Conservation (phyloP, 78 protist genomes). For the Dictyostelium brefeldianum region DNA sequence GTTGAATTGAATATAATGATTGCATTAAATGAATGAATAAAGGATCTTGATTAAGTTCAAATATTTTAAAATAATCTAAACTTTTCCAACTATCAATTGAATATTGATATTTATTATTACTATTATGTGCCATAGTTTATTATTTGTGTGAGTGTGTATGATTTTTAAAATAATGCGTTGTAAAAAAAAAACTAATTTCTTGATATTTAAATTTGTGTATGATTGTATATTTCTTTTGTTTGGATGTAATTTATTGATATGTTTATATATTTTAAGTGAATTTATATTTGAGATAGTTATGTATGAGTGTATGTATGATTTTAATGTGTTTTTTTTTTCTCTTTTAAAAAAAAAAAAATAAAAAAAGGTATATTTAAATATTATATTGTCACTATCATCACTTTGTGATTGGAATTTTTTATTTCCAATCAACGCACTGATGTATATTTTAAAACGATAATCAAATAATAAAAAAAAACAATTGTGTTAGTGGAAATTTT, state of each 20-base stretch:
- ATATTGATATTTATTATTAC: background rate
- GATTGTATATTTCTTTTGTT: background rate
- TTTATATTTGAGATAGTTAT: background rate
- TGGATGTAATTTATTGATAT: background rate
- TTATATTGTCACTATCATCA: constrained; percentile 2
- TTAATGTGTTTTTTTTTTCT: background rate
- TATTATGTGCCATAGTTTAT: background rate
- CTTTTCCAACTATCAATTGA: constrained; percentile 18
- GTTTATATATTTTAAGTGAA: background rate
- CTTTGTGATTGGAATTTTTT: background rate
- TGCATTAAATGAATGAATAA: background rate
- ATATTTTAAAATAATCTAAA: constrained; percentile 9
- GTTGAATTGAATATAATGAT: background rate
- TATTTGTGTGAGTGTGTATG: no score
- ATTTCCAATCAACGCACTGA: background rate
- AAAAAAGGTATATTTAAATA: background rate
- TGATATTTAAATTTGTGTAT: background rate
- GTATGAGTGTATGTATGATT: background rate
- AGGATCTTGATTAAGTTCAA: constrained; percentile 15
- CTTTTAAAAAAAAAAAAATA: background rate
- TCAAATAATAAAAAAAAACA: no score
- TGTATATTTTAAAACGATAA: background rate
- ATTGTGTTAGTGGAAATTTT: no score
- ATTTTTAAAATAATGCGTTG: no score
- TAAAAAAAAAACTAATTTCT: background rate